Percentiles rank a stretch among this genome's conserved stretches.
Conservation (phyloP, 768 basidiomycete species). For the Mycena venus region DNA sequence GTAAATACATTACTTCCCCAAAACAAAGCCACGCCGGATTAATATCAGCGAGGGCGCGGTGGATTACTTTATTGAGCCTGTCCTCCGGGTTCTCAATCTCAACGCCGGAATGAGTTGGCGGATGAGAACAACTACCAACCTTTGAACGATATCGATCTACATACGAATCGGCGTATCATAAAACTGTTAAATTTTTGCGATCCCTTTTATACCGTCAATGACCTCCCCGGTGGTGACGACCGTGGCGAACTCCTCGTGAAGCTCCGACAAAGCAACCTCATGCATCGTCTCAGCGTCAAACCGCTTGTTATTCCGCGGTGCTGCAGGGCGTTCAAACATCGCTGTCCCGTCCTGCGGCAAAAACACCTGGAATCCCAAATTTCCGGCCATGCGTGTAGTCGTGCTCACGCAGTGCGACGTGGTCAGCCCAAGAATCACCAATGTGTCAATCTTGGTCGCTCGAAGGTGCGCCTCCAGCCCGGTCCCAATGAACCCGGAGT, state of each 20-base stretch:
- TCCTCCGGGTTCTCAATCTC: too few species aligned
- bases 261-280: conserved; percentile 36
- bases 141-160: too few species aligned
- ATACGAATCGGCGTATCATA: too few species aligned
- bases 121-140: too few species aligned
- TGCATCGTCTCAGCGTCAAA: conserved; percentile 41
- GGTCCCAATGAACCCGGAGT: conserved; percentile 43
- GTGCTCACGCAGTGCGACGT: conserved; percentile 42
- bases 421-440: conserved; percentile 39
- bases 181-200: not conserved
- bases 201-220: not conserved
- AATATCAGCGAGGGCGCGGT: not conserved
- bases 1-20: too few species aligned
- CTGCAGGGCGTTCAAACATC: conserved; percentile 34
- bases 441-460: conserved; percentile 26
- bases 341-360: conserved; percentile 39
- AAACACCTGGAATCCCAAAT: conserved; percentile 38
- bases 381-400: conserved; percentile 40
- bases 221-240: conserved; percentile 35
- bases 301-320: conserved; percentile 25
- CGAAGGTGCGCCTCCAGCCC: conserved; percentile 37
- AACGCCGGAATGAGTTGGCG: too few species aligned
- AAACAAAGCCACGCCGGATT: too few species aligned
- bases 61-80: too few species aligned
- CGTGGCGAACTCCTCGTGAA: conserved; percentile 42